These are phyloP conservation scores for Phytophthora brassicae DNA, from an alignment of 352 stramenopile species.

Conservation along the genomic window DNA sequence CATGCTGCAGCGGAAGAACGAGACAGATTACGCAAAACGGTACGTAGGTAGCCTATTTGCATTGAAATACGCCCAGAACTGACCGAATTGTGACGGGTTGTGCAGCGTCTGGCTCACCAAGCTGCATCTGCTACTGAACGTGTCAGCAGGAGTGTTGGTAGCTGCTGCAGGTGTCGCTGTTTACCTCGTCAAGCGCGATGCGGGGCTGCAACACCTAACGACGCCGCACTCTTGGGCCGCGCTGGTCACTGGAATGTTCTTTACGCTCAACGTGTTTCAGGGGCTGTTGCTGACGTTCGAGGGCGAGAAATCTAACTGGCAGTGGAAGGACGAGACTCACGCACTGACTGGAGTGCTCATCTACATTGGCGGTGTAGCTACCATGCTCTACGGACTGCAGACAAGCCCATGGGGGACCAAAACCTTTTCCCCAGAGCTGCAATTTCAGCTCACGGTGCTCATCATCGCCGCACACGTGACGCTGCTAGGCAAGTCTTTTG, in stretches of 20 bases:
- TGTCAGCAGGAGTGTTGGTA: constrained; percentile 44
- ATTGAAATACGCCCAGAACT: constrained; percentile 3
- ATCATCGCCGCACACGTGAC: constrained; percentile 53
- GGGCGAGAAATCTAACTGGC: constrained; percentile 51
- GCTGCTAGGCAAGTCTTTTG: constrained; percentile 40
- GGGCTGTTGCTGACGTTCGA: constrained; percentile 68
- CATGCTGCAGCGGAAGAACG: constrained; percentile 56
- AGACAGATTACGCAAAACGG: constrained; percentile 41
- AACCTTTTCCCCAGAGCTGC: constrained; percentile 36
- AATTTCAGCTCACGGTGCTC: constrained; percentile 52
- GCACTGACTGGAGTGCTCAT: constrained; percentile 56
- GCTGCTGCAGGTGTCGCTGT: constrained; percentile 32
- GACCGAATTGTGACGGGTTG: constrained; percentile 2
- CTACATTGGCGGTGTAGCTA: constrained; percentile 53
- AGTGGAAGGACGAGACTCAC: constrained; percentile 78
- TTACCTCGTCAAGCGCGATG: constrained; percentile 40
- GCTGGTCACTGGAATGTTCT: constrained; percentile 53
- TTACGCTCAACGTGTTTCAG: constrained; percentile 68
- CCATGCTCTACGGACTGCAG: constrained; percentile 52
- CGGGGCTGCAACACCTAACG: constrained; percentile 39
- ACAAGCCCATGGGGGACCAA: constrained; percentile 42
- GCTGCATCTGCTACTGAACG: constrained; percentile 55
- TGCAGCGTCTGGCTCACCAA: constrained; percentile 57
- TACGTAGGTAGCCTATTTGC: constrained; percentile 9
- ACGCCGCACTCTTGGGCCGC: constrained; percentile 58